Percentiles rank a stretch among this genome's conserved stretches.
These are phyloP conservation scores for Trichocladium antarcticum DNA, from an alignment of 495 filamentous ascomycete species.

Conservation along the genomic window DNA sequence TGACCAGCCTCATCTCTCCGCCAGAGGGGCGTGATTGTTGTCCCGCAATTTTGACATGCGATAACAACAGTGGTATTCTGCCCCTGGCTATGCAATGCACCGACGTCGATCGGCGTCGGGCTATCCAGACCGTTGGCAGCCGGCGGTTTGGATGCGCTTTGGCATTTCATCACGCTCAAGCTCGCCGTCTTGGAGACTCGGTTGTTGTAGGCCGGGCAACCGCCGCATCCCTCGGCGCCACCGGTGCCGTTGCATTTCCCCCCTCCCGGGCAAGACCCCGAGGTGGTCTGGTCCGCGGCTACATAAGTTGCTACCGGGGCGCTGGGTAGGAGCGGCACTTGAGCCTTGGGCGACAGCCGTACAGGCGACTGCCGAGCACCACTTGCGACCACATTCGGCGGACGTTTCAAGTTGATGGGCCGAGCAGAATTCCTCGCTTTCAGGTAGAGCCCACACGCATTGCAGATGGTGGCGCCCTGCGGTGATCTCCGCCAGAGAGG, in stretches of 20 bases:
- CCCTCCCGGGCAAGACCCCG: slow-evolving; percentile 89
- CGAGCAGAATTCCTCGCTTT: slow-evolving; percentile 86
- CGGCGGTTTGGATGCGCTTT: slow-evolving; percentile 20
- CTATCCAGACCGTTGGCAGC: slow-evolving; percentile 24
- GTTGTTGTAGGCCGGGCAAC: slow-evolving; percentile 96
- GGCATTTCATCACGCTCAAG: slow-evolving; percentile 45
- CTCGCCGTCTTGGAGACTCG: slow-evolving; percentile 79
- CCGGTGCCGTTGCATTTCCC: slow-evolving; percentile 95
- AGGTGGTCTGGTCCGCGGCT: slow-evolving; percentile 54
- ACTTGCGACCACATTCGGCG: slow-evolving; percentile 35
- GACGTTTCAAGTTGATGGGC: slow-evolving; percentile 77
- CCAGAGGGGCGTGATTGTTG: slow-evolving; percentile 94
- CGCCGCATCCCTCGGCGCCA: slow-evolving; percentile 89
- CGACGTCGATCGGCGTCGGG: slow-evolving; percentile 37
- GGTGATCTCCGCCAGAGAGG: slow-evolving; percentile 93
- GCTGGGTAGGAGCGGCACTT: slow-evolving; percentile 25
- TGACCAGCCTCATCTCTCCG: slow-evolving; percentile 87
- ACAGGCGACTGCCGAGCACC: slow-evolving; percentile 28
- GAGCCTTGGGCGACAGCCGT: slow-evolving; percentile 25
- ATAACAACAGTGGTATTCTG: slow-evolving; percentile 65
- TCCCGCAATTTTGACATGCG: slow-evolving; percentile 94
- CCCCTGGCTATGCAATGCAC: slow-evolving; percentile 33
- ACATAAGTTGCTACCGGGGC: slow-evolving; percentile 63
- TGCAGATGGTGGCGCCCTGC: slow-evolving; percentile 88
- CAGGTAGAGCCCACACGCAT: slow-evolving; percentile 89